Conservation (phyloP, 2,329 filamentous ascomycete species). For the Scedosporium boydii region DNA sequence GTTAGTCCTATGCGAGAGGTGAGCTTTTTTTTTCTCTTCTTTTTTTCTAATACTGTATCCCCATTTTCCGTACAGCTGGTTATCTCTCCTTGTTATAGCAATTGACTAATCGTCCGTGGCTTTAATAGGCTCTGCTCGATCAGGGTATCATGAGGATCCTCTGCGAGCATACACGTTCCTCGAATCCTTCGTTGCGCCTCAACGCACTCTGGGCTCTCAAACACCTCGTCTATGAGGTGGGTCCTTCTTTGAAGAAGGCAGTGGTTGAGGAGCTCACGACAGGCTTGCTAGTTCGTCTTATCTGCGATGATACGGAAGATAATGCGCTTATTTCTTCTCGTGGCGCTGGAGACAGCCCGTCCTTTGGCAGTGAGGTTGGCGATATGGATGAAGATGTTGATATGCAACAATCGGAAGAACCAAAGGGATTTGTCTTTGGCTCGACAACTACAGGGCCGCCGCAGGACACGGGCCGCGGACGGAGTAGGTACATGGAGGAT, state of each 20-base stretch:
- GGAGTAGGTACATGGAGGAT: constrained; percentile 39
- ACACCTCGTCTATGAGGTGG: constrained; percentile 68
- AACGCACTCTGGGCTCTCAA: constrained; percentile 93
- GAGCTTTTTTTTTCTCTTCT: constrained; percentile 24
- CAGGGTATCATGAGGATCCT: constrained; percentile 66
- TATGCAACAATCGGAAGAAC: constrained; percentile 39
- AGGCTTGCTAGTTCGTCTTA: constrained; percentile 71
- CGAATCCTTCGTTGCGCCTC: constrained; percentile 67
- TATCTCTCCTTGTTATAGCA: background rate
- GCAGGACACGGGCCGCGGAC: constrained; percentile 15
- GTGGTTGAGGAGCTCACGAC: constrained; percentile 70
- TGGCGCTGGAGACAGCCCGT: constrained; percentile 5
- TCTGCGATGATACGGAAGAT: constrained; percentile 54
- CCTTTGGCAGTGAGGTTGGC: constrained; percentile 18
- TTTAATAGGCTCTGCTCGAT: constrained; percentile 57
- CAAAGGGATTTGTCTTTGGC: constrained; percentile 12
- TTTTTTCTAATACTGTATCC: too few species aligned
- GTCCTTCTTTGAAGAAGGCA: constrained; percentile 62
- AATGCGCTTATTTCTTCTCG: constrained; percentile 32
- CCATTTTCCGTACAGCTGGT: too few species aligned
- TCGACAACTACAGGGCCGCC: constrained; percentile 9
- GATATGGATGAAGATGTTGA: constrained; percentile 50
- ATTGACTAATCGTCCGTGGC: background rate
- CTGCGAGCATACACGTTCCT: constrained; percentile 75
- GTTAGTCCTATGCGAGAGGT: constrained; percentile 89